Evolutionary conservation across 2,329 filamentous ascomycete species (phyloP).

Genomic region (Exophiala xenobiotica): DNA sequence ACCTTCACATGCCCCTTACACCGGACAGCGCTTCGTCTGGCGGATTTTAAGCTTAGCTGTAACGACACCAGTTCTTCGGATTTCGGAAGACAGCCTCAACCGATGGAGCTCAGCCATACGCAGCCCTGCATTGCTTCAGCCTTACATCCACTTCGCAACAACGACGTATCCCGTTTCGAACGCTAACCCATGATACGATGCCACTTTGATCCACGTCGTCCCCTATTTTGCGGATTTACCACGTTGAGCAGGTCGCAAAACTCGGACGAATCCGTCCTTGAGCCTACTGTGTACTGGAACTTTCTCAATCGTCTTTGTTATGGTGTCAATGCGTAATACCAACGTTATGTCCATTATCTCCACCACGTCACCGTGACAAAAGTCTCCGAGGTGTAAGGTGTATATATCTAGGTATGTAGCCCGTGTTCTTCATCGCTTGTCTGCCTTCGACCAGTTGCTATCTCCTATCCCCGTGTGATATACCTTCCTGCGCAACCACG

Average conservation of each 20-base stretch:
- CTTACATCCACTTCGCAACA: constrained; percentile 11
- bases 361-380: background rate
- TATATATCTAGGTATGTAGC: constrained; percentile 2
- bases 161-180: constrained; percentile 4
- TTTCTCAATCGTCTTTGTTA: background rate
- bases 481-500: no score
- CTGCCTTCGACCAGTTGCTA: no score
- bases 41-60: background rate
- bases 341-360: constrained; percentile 3
- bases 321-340: background rate
- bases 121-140: constrained; percentile 2
- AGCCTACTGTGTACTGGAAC: background rate
- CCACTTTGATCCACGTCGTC: constrained; percentile 10
- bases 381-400: background rate
- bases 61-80: background rate
- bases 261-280: constrained; percentile 9
- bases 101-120: constrained; percentile 5
- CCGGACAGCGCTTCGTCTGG: background rate
- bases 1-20: no score
- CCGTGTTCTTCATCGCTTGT: background rate
- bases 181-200: constrained; percentile 5
- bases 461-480: no score
- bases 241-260: constrained; percentile 1
- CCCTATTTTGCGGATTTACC: background rate
- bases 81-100: constrained; percentile 39